A percentile compares a stretch with the other conserved stretches of the same genome.
Conservation (phyloP, 176 grass and related monocot genomes). For the Juncus inflexus region DNA sequence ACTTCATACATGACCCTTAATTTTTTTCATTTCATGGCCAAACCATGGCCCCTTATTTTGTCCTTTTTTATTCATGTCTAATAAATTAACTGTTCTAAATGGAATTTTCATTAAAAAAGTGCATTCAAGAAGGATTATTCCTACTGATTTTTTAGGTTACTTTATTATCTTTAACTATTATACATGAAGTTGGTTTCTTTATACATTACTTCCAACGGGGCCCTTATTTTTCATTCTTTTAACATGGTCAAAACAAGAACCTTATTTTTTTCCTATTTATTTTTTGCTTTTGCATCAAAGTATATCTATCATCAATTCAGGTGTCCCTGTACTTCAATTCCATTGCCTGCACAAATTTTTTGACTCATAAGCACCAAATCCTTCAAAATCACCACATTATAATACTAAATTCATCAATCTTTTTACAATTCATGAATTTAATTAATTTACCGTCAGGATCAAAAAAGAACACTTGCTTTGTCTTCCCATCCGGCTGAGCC, state of each 20-base stretch:
- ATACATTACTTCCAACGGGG: background rate
- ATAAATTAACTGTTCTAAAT: too few species aligned
- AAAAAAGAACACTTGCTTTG: constrained; percentile 94
- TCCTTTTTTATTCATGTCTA: too few species aligned
- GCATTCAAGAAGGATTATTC: too few species aligned
- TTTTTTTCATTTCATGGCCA: too few species aligned
- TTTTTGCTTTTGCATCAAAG: background rate
- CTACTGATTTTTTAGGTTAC: too few species aligned
- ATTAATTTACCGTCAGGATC: constrained; percentile 65
- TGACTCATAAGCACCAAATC: background rate
- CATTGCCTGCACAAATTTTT: constrained; percentile 49
- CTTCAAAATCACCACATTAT: background rate
- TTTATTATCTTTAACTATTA: too few species aligned
- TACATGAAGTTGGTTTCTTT: background rate
- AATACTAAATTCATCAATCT: background rate
- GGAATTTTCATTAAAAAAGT: too few species aligned
- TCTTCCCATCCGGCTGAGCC: constrained; percentile 61
- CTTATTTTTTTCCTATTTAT: background rate
- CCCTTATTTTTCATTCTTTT: background rate
- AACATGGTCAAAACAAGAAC: background rate
- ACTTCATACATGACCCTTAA: too few species aligned
- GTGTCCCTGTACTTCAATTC: constrained; percentile 51
- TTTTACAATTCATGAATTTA: too few species aligned
- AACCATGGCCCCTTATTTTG: too few species aligned
- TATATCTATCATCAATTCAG: background rate